phyloP scores from a whole-genome alignment of 768 basidiomycete genomes.

The Suillus discolor region DNA sequence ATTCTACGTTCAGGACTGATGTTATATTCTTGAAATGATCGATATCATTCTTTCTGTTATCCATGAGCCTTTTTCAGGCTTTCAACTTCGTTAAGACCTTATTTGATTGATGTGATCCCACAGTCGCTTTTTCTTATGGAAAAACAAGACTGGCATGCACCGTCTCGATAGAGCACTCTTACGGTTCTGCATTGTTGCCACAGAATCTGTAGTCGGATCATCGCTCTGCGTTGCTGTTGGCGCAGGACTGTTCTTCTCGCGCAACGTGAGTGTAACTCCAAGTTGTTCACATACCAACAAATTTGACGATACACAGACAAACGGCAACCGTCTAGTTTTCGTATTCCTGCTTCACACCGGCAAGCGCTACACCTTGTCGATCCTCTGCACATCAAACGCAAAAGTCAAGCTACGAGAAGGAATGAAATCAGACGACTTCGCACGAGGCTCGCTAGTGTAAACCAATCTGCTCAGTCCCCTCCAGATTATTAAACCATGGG shows the following conservation, averaged over 20 bases:
- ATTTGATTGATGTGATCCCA: not conserved
- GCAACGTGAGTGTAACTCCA: constrained; percentile 32
- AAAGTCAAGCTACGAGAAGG: constrained; percentile 28
- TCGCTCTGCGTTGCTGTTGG: constrained; percentile 35
- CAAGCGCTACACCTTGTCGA: constrained; percentile 43
- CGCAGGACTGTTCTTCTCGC: constrained; percentile 29
- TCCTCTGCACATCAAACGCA: constrained; percentile 32
- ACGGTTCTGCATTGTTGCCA: constrained; percentile 42
- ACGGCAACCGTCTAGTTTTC: constrained; percentile 42
- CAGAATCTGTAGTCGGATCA: constrained; percentile 38
- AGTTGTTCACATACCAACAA: not conserved
- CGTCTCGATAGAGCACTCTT: constrained; percentile 41
- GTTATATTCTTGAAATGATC: constrained; percentile 31
- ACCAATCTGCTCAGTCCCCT: constrained; percentile 67
- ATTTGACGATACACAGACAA: constrained; percentile 11
- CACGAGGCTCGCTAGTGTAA: constrained; percentile 50
- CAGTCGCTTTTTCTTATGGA: constrained; percentile 48
- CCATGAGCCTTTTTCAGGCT: constrained; percentile 27
- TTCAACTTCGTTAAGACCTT: not conserved
- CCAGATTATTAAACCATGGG: constrained; percentile 67
- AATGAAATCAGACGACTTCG: constrained; percentile 43
- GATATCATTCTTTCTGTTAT: constrained; percentile 42
- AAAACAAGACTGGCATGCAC: constrained; percentile 33
- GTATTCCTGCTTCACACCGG: constrained; percentile 53
- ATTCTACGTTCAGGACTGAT: not conserved